phyloP scores from a whole-genome alignment of 2,329 filamentous ascomycete species.

The Claviceps purpurea region DNA sequence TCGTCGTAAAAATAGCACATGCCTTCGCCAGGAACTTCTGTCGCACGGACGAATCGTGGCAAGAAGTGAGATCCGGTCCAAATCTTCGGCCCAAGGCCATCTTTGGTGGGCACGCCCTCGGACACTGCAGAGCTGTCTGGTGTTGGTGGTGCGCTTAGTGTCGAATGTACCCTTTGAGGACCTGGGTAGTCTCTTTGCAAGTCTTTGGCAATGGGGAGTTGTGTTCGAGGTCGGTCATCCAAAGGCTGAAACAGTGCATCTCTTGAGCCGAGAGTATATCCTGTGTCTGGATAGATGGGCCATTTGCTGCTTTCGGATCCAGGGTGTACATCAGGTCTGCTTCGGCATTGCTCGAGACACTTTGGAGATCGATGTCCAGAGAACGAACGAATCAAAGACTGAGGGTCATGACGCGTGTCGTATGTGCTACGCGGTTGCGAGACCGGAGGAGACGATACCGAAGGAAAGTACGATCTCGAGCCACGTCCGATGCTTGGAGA shows the following conservation, averaged over 20 bases:
- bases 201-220: conserved; percentile 24
- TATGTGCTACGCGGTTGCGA: conserved; percentile 33
- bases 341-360: conserved; percentile 25
- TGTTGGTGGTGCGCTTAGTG: conserved; percentile 15
- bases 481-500: conserved; percentile 24
- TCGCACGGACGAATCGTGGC: conserved; percentile 49
- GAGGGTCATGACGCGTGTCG: conserved; percentile 31
- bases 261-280: conserved; percentile 31
- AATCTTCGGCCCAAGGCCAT: conserved; percentile 52
- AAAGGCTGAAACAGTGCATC: conserved; percentile 22
- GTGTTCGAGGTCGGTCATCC: conserved; percentile 22
- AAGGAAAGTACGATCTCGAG: conserved; percentile 36
- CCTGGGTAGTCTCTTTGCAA: conserved; percentile 14
- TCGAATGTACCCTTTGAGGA: conserved; percentile 13
- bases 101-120: conserved; percentile 38
- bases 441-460: conserved; percentile 20
- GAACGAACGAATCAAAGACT: conserved; percentile 21
- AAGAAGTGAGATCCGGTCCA: conserved; percentile 56
- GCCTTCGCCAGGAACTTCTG: conserved; percentile 63
- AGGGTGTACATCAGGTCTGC: conserved; percentile 20
- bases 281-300: conserved; percentile 26
- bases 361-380: conserved; percentile 32
- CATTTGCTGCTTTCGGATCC: conserved; percentile 25
- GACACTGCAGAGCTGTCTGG: conserved; percentile 17
- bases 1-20: conserved; percentile 80